Percentiles rank a stretch among this genome's conserved stretches.
These are phyloP conservation scores for Carex pumila DNA, from an alignment of 176 grass and related monocot genomes.

Conservation along the genomic window DNA sequence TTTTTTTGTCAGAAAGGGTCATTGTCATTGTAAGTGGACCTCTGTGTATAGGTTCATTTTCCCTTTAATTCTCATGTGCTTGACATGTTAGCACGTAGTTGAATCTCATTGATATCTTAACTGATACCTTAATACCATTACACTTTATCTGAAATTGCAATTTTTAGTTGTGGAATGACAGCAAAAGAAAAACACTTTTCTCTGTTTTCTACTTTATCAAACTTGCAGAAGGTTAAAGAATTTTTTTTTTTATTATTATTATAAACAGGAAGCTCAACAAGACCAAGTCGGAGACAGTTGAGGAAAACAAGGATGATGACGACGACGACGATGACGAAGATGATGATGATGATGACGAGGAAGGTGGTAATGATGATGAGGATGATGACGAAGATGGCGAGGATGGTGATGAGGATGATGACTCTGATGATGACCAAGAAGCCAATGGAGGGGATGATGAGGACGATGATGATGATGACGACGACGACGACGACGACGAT, in stretches of 20 bases:
- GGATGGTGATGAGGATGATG: constrained; percentile 44
- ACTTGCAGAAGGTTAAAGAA: background rate
- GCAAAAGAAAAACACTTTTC: background rate
- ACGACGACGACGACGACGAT: constrained; percentile 49
- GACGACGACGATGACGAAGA: constrained; percentile 45
- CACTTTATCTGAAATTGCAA: background rate
- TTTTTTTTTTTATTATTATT: background rate
- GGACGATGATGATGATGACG: constrained; percentile 34
- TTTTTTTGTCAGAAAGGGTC: background rate
- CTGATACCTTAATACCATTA: background rate
- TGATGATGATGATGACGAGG: constrained; percentile 33
- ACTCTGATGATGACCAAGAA: constrained; percentile 13
- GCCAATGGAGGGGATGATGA: constrained; percentile 7
- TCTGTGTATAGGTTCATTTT: too few species aligned
- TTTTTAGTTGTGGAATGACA: background rate
- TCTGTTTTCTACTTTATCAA: background rate
- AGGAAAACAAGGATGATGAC: constrained; percentile 59
- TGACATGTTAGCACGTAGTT: too few species aligned
- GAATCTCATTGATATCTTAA: too few species aligned
- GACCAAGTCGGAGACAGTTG: constrained; percentile 31
- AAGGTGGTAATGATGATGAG: constrained; percentile 33
- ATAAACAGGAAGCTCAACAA: constrained; percentile 38
- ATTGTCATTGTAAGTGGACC: too few species aligned
- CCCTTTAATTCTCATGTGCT: too few species aligned
- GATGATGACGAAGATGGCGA: constrained; percentile 41